Evolutionary conservation across 2,329 filamentous ascomycete genomes (phyloP), one percentile per base, ranked within the genome.

Genomic region (Chaetomium sp.): DNA sequence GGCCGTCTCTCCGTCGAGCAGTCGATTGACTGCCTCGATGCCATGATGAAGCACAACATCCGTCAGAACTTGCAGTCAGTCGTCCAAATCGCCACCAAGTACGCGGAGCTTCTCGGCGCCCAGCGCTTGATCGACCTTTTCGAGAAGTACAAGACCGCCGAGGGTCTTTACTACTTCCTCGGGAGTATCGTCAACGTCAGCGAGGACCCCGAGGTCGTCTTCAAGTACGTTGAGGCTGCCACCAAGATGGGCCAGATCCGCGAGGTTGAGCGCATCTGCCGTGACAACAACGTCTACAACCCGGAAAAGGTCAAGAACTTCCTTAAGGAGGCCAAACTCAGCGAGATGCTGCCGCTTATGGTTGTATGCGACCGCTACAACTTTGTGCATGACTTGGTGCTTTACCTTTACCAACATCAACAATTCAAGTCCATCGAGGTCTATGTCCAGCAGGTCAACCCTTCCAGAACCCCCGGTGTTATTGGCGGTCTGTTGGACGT

Each of bases 301-400:
- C 81, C 91, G 0, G 91, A 96, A 73, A 95, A 96, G 79, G 90
- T 96, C 56, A 96, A 96, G 80, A 99, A 99, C 77, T 99, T 97
- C 82, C 78, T 99, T 59, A 99, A 99, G 77, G 95, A 99, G 71
- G 92, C 94, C 53, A 88, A 86, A 63, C 79, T 99, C 45, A 85
- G 87, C 1, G 94, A 99, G 72, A 92, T 96, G 75, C 80, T 99
- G 44, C 94, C 94, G 44, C 78, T 99, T 53, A 99, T 99, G 74
- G 96, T 97, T 65, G 91, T 99, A 57, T 99, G 95, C 74, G 94
- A 99, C 70, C 89, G 92, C n/a, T 96, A 95, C 81, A 95, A 97
- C 77, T 96, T 99, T 68, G 90, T 97, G 43, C 94, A 99, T 68
- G 94, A 99, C 68, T 75, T 99, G 68, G 90, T 99, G 45, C 81